These are phyloP conservation scores for Ophiostoma pallidulum DNA, from an alignment of 2,329 filamentous ascomycete genomes.

Conservation along the genomic window DNA sequence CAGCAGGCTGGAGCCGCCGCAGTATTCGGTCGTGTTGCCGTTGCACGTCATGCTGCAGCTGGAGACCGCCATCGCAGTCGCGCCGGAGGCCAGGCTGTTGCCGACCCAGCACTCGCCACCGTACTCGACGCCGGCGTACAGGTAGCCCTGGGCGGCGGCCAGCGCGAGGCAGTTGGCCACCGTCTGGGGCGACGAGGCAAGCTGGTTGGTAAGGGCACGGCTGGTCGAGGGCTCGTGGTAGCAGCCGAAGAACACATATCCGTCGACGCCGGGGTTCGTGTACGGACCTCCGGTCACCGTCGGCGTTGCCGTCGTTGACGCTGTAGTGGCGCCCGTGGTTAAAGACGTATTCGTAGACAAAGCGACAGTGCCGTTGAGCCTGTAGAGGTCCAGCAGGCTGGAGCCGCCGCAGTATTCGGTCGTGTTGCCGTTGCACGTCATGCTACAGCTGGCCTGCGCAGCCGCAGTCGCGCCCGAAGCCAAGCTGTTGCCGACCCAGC, in stretches of 20 bases:
- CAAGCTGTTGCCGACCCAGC: slow-evolving; percentile 12
- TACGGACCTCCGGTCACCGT: too few species aligned
- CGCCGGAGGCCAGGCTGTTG: slow-evolving; percentile 4
- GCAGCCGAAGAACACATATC: slow-evolving; percentile 27
- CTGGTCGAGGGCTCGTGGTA: slow-evolving; percentile 21
- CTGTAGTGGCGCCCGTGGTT: background rate
- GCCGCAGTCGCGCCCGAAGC: slow-evolving; percentile 13
- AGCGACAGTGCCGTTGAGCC: slow-evolving; percentile 12
- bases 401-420: slow-evolving; percentile 19
- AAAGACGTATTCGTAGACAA: background rate
- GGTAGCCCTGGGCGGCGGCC: slow-evolving; percentile 7
- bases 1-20: slow-evolving; percentile 15
- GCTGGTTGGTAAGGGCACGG: slow-evolving; percentile 17
- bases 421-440: slow-evolving; percentile 19
- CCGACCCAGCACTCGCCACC: slow-evolving; percentile 18
- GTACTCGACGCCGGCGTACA: slow-evolving; percentile 36
- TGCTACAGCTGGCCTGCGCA: slow-evolving; percentile 21
- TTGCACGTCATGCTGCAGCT: slow-evolving; percentile 24
- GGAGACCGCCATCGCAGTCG: slow-evolving; percentile 12
- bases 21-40: slow-evolving; percentile 17
- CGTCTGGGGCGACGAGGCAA: slow-evolving; percentile 14
- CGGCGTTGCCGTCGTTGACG: background rate
- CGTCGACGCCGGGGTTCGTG: slow-evolving; percentile 26
- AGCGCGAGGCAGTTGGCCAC: slow-evolving; percentile 14
- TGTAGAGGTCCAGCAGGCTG: slow-evolving; percentile 16